Evolutionary conservation across 148 eudicot species (phyloP), one percentile per base, ranked within the genome.

Genomic region (Rhododendron ferrugineum): DNA sequence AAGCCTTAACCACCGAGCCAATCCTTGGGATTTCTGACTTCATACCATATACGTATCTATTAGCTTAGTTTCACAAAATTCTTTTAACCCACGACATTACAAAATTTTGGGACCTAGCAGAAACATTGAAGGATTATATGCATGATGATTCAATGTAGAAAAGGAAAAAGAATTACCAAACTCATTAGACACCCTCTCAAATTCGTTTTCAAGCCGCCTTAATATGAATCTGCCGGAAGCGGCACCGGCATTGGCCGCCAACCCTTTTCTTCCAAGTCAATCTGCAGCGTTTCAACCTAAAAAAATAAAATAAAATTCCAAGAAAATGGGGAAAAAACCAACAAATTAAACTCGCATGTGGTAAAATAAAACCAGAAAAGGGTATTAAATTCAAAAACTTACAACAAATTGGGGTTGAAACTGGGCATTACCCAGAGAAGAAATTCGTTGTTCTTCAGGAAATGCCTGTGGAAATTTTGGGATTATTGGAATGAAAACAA

Each of bases 51-150:
- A 22, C 26, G 26, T 18, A 40, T 40, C 46, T 40, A 37, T 75
- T 75, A 75, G 49, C 49, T 75, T 18, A 37, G n/a, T 37, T 75
- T 77, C 79, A 77, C 79, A 23, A 77, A 77, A 40, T 76, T 76
- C 79, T 7, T 42, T 77, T 22, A 22, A 77, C 22, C 5, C 18
- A 58, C n/a, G 26, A 22, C 11, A 30, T 36, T 18, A 36, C 26
- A 37, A 74, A 74, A 74, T 36, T 76, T 77, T 3, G 54, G 56
- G 54, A 11, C 15, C 7, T 46, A 13, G 32, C 80, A 78, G 32
- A 78, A 78, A 78, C 52, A 46, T 9, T 22, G 3, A 37, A 46
- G 11, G 34, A 28, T 46, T 11, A 78, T 23, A 46, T 46, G 20
- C 54, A 78, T 11, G 15, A 11, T 23, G 23, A 78, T 23, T 23